Percentiles rank a stretch among this genome's conserved stretches.
Evolutionary conservation across 2,329 filamentous ascomycete genomes (phyloP).

Genomic region (Metarhizium humberi): DNA sequence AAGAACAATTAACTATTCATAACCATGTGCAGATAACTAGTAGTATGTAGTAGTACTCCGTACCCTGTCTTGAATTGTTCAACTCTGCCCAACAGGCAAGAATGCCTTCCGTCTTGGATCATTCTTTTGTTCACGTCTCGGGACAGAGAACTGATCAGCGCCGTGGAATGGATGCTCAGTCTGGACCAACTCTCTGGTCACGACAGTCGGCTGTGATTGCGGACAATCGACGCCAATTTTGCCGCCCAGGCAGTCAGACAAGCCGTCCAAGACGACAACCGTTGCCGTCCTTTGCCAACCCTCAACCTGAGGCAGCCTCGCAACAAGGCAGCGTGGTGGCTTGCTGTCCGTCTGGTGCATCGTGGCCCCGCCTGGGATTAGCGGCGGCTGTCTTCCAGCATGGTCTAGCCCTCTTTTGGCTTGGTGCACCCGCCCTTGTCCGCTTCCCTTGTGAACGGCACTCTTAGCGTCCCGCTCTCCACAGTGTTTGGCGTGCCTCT

Average conservation of each 20-base stretch:
- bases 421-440: conserved; percentile 1
- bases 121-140: not conserved
- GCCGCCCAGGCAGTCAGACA: not conserved
- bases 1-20: too few species aligned
- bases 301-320: not conserved
- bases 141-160: not conserved
- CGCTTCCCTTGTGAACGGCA: not conserved
- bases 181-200: not conserved
- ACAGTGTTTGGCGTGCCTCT: not conserved
- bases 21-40: too few species aligned
- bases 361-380: too few species aligned
- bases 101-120: not conserved
- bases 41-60: too few species aligned
- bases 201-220: not conserved
- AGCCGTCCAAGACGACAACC: too few species aligned
- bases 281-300: not conserved
- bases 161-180: not conserved
- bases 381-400: not conserved
- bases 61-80: not conserved
- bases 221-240: not conserved
- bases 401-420: not conserved
- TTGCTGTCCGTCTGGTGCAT: not conserved
- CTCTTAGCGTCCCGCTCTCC: not conserved
- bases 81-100: not conserved
- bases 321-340: not conserved